phyloP scores from a whole-genome alignment of 148 eudicot species.

The Rhododendron ferrugineum region DNA sequence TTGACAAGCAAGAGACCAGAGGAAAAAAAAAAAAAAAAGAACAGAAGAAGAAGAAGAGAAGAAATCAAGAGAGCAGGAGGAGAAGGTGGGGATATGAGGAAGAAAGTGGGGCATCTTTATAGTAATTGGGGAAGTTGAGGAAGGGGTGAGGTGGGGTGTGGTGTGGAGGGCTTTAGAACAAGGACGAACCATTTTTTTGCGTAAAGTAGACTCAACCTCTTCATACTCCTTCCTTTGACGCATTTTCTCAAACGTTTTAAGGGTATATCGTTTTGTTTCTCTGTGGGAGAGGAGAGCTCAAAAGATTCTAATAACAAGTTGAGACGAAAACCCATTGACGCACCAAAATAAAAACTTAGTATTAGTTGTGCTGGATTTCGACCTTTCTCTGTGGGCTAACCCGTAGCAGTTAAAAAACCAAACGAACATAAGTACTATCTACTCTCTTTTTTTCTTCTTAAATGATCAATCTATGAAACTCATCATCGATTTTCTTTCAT shows the following conservation, averaged over 20 bases:
- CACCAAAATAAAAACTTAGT: not conserved
- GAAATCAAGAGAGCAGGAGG: not conserved
- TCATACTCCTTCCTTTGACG: slow-evolving; percentile 36
- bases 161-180: slow-evolving; percentile 8
- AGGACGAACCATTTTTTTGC: slow-evolving; percentile 37
- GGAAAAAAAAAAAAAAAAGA: not conserved
- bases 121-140: slow-evolving; percentile 11
- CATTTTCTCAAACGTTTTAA: slow-evolving; percentile 15
- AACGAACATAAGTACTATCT: not conserved
- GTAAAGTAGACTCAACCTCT: slow-evolving; percentile 85
- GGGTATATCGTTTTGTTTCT: slow-evolving; percentile 6
- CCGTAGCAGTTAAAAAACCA: slow-evolving; percentile 10
- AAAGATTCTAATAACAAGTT: slow-evolving; percentile 3
- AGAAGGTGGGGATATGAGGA: not conserved
- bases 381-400: not conserved
- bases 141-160: slow-evolving; percentile 15
- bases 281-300: not conserved
- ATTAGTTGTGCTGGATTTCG: not conserved
- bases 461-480: no score
- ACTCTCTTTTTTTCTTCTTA: no score
- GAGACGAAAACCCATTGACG: slow-evolving; percentile 2
- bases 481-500: no score
- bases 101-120: slow-evolving; percentile 15
- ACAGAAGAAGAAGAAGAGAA: slow-evolving; percentile 3
- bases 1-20: not conserved